phyloP scores from a whole-genome alignment of 352 stramenopile genomes.

The Globisporangium lucens region DNA sequence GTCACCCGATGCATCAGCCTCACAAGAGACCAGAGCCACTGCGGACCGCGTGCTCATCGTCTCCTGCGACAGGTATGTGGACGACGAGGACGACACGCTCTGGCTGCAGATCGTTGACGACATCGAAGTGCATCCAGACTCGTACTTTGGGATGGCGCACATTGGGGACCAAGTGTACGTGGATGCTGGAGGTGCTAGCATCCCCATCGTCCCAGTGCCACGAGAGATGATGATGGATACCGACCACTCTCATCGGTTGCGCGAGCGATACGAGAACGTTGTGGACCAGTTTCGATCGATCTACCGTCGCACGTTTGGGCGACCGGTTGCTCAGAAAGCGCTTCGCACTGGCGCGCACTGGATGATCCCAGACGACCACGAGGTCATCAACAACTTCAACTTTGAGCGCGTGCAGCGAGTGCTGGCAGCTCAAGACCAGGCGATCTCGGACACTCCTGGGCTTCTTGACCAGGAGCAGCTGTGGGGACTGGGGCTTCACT shows the following conservation, averaged over 20 bases:
- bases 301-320: constrained; percentile 59
- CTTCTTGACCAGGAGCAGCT: constrained; percentile 22
- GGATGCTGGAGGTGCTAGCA: constrained; percentile 34
- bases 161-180: constrained; percentile 59
- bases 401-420: constrained; percentile 32
- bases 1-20: not conserved
- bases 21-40: not conserved
- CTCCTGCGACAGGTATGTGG: constrained; percentile 60
- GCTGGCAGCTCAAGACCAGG: not conserved
- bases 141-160: constrained; percentile 56
- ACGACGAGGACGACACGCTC: constrained; percentile 50
- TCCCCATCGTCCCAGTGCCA: constrained; percentile 25
- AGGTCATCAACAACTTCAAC: constrained; percentile 79
- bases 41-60: constrained; percentile 33
- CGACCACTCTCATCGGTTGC: not conserved
- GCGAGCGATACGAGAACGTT: constrained; percentile 27
- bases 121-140: constrained; percentile 24
- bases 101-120: constrained; percentile 37
- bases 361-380: constrained; percentile 81
- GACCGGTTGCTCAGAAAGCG: constrained; percentile 41
- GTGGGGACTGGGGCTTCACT: constrained; percentile 42
- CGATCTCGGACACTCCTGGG: not conserved
- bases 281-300: constrained; percentile 44
- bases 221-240: not conserved
- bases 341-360: constrained; percentile 62